Evolutionary conservation across 2,329 filamentous ascomycete genomes (phyloP).

Genomic region (Tolypocladium cylindrosporum): DNA sequence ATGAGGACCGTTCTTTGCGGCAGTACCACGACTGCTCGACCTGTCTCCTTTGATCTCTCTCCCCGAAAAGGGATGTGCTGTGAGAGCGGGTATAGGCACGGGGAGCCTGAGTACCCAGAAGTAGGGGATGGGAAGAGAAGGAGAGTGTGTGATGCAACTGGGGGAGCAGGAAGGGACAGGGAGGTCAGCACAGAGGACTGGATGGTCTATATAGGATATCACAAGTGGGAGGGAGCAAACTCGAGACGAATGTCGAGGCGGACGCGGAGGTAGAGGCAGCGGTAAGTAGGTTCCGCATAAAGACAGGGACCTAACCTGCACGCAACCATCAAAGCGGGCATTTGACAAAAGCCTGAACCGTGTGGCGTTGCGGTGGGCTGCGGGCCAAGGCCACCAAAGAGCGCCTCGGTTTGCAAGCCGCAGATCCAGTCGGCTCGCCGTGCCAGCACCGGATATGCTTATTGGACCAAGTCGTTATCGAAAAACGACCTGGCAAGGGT

Average conservation of each 20-base stretch:
- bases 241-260: background rate
- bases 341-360: background rate
- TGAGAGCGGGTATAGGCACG: background rate
- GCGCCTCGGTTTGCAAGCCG: background rate
- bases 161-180: background rate
- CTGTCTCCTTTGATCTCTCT: background rate
- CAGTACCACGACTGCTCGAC: background rate
- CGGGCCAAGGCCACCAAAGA: background rate
- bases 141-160: too few relatives aligned
- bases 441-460: background rate
- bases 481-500: background rate
- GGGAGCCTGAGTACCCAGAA: background rate
- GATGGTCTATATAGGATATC: background rate
- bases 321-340: background rate
- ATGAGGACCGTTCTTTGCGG: conserved; percentile 6
- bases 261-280: background rate
- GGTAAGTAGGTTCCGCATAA: background rate
- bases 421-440: background rate
- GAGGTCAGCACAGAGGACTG: background rate
- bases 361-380: background rate
- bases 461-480: background rate
- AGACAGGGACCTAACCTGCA: background rate
- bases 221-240: background rate
- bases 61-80: background rate
- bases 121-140: too few relatives aligned